Evolutionary conservation across 768 basidiomycete genomes (phyloP).

Genomic region (Auriscalpium vulgare): DNA sequence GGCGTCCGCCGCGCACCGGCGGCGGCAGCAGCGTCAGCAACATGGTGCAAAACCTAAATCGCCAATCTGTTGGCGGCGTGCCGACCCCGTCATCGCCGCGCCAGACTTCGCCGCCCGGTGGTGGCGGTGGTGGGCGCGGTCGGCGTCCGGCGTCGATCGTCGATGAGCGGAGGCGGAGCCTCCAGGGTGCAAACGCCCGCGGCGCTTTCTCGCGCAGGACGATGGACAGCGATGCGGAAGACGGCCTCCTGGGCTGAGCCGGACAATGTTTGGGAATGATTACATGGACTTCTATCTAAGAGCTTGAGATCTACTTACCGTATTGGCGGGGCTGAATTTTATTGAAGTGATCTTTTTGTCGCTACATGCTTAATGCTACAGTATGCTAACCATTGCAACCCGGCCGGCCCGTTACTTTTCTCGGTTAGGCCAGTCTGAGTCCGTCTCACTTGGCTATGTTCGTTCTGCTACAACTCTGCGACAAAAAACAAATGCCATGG

Average conservation of each 20-base stretch:
- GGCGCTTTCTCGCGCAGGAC: conserved; percentile 55
- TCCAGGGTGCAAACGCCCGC: conserved; percentile 18
- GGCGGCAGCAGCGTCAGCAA: conserved; percentile 5
- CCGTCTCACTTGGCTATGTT: too few relatives aligned
- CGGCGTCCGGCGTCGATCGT: conserved; percentile 13
- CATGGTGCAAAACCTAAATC: conserved; percentile 8
- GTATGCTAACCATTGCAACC: too few relatives aligned
- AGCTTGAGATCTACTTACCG: too few relatives aligned
- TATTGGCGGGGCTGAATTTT: too few relatives aligned
- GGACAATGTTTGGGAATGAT: not conserved
- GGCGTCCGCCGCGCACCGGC: conserved; percentile 9
- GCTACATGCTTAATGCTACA: too few relatives aligned
- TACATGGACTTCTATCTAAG: too few relatives aligned
- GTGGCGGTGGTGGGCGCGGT: conserved; percentile 5
- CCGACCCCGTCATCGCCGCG: not conserved
- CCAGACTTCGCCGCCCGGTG: conserved; percentile 6
- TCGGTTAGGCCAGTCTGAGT: too few relatives aligned
- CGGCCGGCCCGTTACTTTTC: too few relatives aligned
- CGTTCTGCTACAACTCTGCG: too few relatives aligned
- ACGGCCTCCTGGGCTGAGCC: conserved; percentile 41
- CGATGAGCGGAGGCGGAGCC: conserved; percentile 7
- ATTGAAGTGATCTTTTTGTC: too few relatives aligned
- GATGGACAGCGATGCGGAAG: conserved; percentile 80
- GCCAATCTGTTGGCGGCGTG: conserved; percentile 1
- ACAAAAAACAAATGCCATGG: too few relatives aligned